phyloP scores from a whole-genome alignment of 2,329 filamentous ascomycete species.

The Aureobasidium sp. region DNA sequence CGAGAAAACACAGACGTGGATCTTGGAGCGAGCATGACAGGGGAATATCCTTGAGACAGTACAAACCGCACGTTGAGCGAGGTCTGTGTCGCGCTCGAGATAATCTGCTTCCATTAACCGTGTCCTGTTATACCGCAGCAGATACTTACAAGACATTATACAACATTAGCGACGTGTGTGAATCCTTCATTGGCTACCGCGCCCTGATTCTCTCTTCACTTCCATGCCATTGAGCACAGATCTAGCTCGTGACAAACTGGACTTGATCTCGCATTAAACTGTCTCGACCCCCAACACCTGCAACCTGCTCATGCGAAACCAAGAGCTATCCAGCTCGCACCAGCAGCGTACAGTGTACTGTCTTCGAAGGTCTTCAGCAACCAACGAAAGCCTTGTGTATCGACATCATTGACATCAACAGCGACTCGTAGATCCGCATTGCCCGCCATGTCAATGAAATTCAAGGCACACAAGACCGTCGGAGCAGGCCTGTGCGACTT shows the following conservation, averaged over 20 bases:
- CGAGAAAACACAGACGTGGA: neutral
- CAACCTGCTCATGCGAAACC: slow-evolving; percentile 15
- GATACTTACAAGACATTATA: neutral
- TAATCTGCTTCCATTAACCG: neutral
- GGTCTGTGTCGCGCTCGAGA: neutral
- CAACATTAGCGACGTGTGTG: neutral
- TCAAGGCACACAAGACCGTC: slow-evolving; percentile 24
- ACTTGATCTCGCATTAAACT: too few relatives aligned
- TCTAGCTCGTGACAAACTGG: neutral
- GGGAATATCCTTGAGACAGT: neutral
- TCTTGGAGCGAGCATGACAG: neutral
- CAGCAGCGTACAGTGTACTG: slow-evolving; percentile 22
- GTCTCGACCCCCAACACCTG: neutral
- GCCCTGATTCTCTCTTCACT: neutral
- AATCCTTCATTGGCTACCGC: neutral
- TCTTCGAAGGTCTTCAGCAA: slow-evolving; percentile 22
- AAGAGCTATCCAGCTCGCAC: slow-evolving; percentile 24
- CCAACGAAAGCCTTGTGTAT: slow-evolving; percentile 24
- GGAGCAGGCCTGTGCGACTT: slow-evolving; percentile 16
- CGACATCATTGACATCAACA: slow-evolving; percentile 21
- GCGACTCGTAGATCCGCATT: slow-evolving; percentile 24
- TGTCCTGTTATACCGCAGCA: neutral
- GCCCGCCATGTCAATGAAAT: slow-evolving; percentile 25
- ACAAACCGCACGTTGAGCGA: neutral
- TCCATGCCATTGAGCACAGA: neutral